These are phyloP conservation scores for Verticillium nonalfalfae DNA, from an alignment of 2,329 filamentous ascomycete genomes.

Conservation along the genomic window DNA sequence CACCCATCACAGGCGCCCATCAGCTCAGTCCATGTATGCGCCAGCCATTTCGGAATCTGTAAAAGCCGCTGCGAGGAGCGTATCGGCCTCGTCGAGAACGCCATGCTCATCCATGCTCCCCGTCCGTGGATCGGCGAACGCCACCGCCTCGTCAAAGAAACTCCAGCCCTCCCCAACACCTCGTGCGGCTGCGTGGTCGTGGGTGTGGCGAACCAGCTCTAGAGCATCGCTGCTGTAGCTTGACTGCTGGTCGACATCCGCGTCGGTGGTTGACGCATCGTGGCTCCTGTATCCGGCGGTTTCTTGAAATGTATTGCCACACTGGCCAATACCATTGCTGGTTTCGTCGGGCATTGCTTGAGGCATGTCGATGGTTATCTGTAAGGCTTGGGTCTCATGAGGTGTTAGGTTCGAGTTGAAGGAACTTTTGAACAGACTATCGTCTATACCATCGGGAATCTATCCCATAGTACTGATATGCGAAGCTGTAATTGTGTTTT, in stretches of 20 bases:
- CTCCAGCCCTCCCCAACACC: background rate
- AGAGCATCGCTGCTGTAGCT: background rate
- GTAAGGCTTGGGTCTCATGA: too few relatives aligned
- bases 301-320: background rate
- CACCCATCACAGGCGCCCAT: too few relatives aligned
- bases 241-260: background rate
- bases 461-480: background rate
- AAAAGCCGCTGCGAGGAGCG: background rate
- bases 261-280: too few relatives aligned
- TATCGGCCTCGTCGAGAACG: background rate
- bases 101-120: background rate
- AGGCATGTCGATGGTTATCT: background rate
- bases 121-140: background rate
- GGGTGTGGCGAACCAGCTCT: background rate
- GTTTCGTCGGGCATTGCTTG: background rate
- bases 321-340: background rate
- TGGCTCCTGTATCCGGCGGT: background rate
- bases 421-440: background rate
- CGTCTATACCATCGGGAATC: background rate
- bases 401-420: background rate
- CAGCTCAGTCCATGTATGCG: background rate
- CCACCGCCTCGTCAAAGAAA: background rate
- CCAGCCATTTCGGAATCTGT: background rate
- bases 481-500: background rate
- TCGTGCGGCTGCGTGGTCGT: too few relatives aligned